Conservation (phyloP, 2,329 filamentous ascomycete species). For the Davidsoniella eucalypti region DNA sequence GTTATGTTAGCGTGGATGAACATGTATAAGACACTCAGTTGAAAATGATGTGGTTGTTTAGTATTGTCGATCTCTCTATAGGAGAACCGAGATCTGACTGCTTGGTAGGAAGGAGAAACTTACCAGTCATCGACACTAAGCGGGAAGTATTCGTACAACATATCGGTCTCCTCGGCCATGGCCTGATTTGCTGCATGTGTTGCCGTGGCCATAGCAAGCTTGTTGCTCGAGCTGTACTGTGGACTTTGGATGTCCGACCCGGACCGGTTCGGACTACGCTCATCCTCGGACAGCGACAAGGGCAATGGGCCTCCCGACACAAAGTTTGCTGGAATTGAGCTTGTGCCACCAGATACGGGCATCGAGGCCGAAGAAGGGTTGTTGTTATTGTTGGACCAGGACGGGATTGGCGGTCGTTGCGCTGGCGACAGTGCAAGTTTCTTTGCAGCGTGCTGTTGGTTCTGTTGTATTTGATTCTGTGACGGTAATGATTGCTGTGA, state of each 20-base stretch:
- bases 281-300: constrained; percentile 41
- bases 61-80: no score
- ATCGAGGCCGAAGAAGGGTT: constrained; percentile 3
- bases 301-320: constrained; percentile 24
- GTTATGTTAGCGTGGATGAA: constrained; percentile 12
- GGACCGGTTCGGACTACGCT: constrained; percentile 37
- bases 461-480: constrained; percentile 1
- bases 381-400: constrained; percentile 24
- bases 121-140: constrained; percentile 78
- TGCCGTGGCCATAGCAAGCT: constrained; percentile 19
- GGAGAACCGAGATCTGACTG: no score
- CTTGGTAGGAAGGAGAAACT: constrained; percentile 13
- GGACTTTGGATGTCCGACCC: constrained; percentile 36
- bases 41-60: no score
- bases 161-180: constrained; percentile 59
- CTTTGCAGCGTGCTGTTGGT: constrained; percentile 5
- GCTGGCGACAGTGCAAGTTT: constrained; percentile 27
- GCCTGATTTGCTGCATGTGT: constrained; percentile 31
- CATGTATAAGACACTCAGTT: no score
- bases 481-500: constrained; percentile 3
- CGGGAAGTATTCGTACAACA: constrained; percentile 90
- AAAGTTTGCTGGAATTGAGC: not conserved
- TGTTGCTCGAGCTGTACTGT: constrained; percentile 21
- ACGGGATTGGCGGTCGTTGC: constrained; percentile 36
- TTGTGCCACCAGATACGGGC: not conserved